Evolutionary conservation across 371 early-diverging fungal species (phyloP).

Genomic region (Mucor circinelloides): DNA sequence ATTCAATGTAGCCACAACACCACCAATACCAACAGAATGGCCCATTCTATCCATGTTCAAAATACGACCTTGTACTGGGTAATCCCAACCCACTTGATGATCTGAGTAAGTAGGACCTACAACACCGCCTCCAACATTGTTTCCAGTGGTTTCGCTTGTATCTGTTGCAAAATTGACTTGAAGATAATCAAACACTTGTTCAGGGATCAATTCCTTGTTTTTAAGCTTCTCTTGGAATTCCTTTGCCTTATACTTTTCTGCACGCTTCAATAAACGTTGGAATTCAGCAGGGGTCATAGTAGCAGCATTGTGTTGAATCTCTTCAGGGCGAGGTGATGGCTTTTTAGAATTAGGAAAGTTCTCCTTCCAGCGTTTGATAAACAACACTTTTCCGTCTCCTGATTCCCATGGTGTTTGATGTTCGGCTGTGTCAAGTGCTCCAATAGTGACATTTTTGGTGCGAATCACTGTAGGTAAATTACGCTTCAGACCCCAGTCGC

Average conservation of each 20-base stretch:
- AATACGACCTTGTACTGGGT: constrained; percentile 71
- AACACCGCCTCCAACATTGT: constrained; percentile 11
- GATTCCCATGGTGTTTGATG: constrained; percentile 76
- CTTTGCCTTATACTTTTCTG: constrained; percentile 41
- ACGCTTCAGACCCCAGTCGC: constrained; percentile 84
- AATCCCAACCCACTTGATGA: constrained; percentile 33
- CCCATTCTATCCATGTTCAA: constrained; percentile 47
- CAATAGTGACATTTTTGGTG: constrained; percentile 61
- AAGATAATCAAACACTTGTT: constrained; percentile 39
- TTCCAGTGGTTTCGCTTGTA: constrained; percentile 5
- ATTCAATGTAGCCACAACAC: constrained; percentile 64
- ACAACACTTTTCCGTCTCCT: constrained; percentile 58
- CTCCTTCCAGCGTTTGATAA: constrained; percentile 69
- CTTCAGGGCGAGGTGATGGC: constrained; percentile 51
- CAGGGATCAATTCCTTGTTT: constrained; percentile 36
- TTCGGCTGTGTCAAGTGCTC: constrained; percentile 71
- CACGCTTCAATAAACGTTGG: constrained; percentile 57
- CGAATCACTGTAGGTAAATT: constrained; percentile 70
- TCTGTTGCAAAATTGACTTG: constrained; percentile 23
- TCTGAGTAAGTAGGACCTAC: constrained; percentile 49
- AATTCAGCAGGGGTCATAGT: constrained; percentile 64
- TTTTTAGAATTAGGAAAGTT: constrained; percentile 68
- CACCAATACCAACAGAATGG: constrained; percentile 70
- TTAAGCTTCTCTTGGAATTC: constrained; percentile 60
- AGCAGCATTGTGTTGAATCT: constrained; percentile 51